Percentiles rank a stretch among this genome's conserved stretches.
Conservation (phyloP, 306 rosid species). For the Delonix regia region DNA sequence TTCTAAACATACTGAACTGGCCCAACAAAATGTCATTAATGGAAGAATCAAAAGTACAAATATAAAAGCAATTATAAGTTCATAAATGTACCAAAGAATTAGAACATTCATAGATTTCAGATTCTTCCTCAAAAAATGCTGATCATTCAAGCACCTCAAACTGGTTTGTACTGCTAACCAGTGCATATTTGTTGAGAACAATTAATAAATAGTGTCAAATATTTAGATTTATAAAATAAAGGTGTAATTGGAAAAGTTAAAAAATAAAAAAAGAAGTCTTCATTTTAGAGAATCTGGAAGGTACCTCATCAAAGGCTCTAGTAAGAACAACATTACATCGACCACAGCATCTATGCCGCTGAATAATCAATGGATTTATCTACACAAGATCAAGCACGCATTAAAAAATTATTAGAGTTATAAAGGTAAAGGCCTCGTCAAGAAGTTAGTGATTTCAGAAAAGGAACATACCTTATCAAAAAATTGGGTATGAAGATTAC, state of each 20-base stretch:
- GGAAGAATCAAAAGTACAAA: constrained; percentile 1
- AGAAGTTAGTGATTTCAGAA: neutral
- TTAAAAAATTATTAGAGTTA: neutral
- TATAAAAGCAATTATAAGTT: neutral
- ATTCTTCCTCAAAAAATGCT: neutral
- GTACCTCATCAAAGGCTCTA: constrained; percentile 66
- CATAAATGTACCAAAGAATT: constrained; percentile 27
- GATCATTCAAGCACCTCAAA: neutral
- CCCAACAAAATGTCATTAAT: neutral
- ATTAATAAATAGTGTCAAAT: neutral
- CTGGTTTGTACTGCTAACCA: neutral
- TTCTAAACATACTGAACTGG: constrained; percentile 3
- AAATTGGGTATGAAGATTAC: constrained; percentile 37
- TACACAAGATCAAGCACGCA: constrained; percentile 37
- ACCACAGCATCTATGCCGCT: constrained; percentile 27
- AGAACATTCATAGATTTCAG: neutral
- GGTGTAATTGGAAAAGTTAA: neutral
- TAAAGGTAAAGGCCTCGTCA: neutral
- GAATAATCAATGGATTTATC: constrained; percentile 43
- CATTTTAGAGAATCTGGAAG: neutral
- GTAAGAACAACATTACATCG: constrained; percentile 36
- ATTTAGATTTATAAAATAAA: neutral
- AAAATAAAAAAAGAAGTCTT: neutral
- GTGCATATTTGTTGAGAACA: neutral
- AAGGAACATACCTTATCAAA: constrained; percentile 57